Evolutionary conservation across 2,329 filamentous ascomycete species (phyloP).

Genomic region (Talaromyces sp.): DNA sequence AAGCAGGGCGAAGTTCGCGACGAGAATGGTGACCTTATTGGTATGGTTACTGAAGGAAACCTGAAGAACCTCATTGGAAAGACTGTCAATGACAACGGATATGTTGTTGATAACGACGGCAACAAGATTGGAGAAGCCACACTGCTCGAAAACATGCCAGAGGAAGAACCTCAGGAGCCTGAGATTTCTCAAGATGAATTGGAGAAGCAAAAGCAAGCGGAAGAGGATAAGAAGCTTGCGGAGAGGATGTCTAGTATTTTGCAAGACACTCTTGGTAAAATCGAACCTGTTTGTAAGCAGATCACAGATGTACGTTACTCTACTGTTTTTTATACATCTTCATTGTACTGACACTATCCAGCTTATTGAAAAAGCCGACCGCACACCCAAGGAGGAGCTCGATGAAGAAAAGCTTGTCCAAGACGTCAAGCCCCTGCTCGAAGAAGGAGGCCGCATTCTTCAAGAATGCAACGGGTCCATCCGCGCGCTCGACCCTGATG

Average conservation of each 20-base stretch:
- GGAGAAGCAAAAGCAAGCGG: slow-evolving; percentile 55
- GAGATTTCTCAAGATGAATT: slow-evolving; percentile 38
- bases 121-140: slow-evolving; percentile 61
- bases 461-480: slow-evolving; percentile 82
- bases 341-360: slow-evolving; percentile 26
- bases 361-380: slow-evolving; percentile 74
- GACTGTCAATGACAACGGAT: slow-evolving; percentile 45
- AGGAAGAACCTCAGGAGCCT: slow-evolving; percentile 34
- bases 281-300: slow-evolving; percentile 79
- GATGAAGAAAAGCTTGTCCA: slow-evolving; percentile 86
- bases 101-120: slow-evolving; percentile 54
- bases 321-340: background rate
- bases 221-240: slow-evolving; percentile 70
- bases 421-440: slow-evolving; percentile 80
- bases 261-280: slow-evolving; percentile 72
- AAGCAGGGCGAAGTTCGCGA: slow-evolving; percentile 46
- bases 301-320: slow-evolving; percentile 63
- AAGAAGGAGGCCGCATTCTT: slow-evolving; percentile 76
- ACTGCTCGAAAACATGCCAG: slow-evolving; percentile 34
- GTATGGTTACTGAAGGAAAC: slow-evolving; percentile 41
- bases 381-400: slow-evolving; percentile 64
- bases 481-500: slow-evolving; percentile 82
- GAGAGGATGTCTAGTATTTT: slow-evolving; percentile 68
- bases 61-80: slow-evolving; percentile 37
- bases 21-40: slow-evolving; percentile 41